A percentile compares a stretch with the other conserved stretches of the same genome.
Conservation (phyloP, 164 flowering plant species). For the Euptelea pleiosperma region DNA sequence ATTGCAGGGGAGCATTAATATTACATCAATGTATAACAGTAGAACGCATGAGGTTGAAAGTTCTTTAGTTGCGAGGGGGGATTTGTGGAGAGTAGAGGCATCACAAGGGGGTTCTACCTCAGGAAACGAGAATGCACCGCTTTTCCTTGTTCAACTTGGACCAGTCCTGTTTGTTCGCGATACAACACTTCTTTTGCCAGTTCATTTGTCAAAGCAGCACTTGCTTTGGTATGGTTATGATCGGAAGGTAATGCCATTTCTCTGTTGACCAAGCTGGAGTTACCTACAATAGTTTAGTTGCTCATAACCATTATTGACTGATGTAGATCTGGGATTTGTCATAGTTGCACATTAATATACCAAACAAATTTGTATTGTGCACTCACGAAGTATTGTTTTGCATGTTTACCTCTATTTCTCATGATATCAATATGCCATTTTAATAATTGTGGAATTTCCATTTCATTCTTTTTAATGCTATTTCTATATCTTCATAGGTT, state of each 20-base stretch:
- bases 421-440: not conserved
- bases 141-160: constrained; percentile 90
- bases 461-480: no score
- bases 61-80: constrained; percentile 88
- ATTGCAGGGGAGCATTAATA: constrained; percentile 67
- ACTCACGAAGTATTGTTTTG: no score
- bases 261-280: not conserved
- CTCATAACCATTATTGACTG: not conserved
- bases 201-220: constrained; percentile 94
- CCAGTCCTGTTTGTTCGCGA: constrained; percentile 90
- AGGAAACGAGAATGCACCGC: constrained; percentile 71
- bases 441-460: no score
- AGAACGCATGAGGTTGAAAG: constrained; percentile 67
- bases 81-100: constrained; percentile 96
- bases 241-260: constrained; percentile 58
- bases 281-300: not conserved
- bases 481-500: no score
- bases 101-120: constrained; percentile 75
- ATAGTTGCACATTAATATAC: no score
- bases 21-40: constrained; percentile 83
- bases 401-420: no score
- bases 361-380: no score
- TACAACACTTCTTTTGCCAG: constrained; percentile 85
- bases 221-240: constrained; percentile 99
- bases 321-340: no score